Percentiles rank a stretch among this genome's conserved stretches.
These are phyloP conservation scores for Rhizophora mangle DNA, from an alignment of 345 rosid genomes.

Conservation along the genomic window DNA sequence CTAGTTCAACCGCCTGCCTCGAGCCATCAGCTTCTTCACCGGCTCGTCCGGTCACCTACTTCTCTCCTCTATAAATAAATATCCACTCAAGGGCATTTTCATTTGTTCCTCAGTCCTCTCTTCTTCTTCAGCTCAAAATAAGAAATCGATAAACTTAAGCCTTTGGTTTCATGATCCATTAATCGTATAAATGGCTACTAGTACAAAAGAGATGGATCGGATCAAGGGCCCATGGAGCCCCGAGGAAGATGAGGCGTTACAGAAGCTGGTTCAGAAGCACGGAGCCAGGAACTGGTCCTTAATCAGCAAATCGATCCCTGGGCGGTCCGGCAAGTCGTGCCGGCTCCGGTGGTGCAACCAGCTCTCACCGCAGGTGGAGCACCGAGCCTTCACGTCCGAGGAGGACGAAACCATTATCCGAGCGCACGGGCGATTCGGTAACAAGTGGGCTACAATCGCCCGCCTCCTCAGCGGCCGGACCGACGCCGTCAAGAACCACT, in stretches of 20 bases:
- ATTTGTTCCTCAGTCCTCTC: not conserved
- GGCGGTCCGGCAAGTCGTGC: conserved; percentile 29
- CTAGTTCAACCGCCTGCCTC: conserved; percentile 70
- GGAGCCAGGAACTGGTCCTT: conserved; percentile 30
- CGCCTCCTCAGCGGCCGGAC: conserved; percentile 34
- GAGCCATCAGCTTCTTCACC: conserved; percentile 40
- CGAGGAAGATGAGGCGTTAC: conserved; percentile 24
- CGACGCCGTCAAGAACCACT: conserved; percentile 38
- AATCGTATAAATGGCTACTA: conserved; percentile 7
- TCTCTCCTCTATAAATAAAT: not conserved
- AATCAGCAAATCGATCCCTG: conserved; percentile 29
- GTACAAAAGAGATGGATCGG: conserved; percentile 18
- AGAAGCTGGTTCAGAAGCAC: conserved; percentile 23
- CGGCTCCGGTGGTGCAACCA: conserved; percentile 34
- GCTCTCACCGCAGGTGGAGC: conserved; percentile 31
- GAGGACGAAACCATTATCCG: conserved; percentile 25
- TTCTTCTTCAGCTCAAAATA: no score
- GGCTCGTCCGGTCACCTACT: conserved; percentile 26
- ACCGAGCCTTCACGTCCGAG: conserved; percentile 19
- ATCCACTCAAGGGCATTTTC: not conserved
- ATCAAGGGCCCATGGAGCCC: conserved; percentile 31
- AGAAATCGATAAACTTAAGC: not conserved
- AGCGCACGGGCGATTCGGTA: conserved; percentile 26
- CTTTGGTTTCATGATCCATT: no score
- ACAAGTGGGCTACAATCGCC: conserved; percentile 32